These are phyloP conservation scores for Cutaneotrichosporon cyanovorans DNA, from an alignment of 1,284 basidiomycete genomes.

Conservation along the genomic window DNA sequence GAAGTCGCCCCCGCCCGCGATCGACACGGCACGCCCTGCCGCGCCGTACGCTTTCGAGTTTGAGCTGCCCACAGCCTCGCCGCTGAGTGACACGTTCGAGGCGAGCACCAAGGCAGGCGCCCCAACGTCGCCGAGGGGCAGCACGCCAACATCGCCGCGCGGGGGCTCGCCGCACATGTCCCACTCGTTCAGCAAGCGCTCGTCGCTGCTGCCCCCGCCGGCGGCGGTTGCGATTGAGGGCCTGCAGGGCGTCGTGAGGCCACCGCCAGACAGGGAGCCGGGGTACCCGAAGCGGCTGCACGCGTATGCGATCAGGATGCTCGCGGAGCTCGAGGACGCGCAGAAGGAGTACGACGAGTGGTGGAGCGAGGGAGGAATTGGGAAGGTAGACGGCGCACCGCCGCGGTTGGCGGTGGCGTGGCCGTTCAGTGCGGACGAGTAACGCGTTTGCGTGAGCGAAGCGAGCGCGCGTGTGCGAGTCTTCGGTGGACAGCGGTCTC, in stretches of 20 bases:
- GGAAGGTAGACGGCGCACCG: slow-evolving; percentile 43
- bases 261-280: slow-evolving; percentile 16
- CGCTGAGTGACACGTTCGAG: slow-evolving; percentile 45
- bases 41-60: slow-evolving; percentile 42
- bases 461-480: too few relatives aligned
- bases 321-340: slow-evolving; percentile 49
- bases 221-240: slow-evolving; percentile 39
- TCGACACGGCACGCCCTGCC: slow-evolving; percentile 20
- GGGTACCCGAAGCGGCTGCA: slow-evolving; percentile 43
- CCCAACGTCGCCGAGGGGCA: slow-evolving; percentile 17
- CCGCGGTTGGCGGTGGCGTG: slow-evolving; percentile 45
- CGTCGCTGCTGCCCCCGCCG: slow-evolving; percentile 40
- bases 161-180: slow-evolving; percentile 43
- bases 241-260: slow-evolving; percentile 13
- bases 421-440: slow-evolving; percentile 32
- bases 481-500: too few relatives aligned
- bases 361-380: slow-evolving; percentile 45
- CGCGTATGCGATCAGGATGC: slow-evolving; percentile 48
- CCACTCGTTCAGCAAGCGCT: slow-evolving; percentile 42
- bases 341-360: slow-evolving; percentile 48
- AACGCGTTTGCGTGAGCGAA: too few relatives aligned
- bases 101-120: too few relatives aligned
- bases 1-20: slow-evolving; percentile 31
- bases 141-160: slow-evolving; percentile 31
- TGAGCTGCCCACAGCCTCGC: slow-evolving; percentile 44